Evolutionary conservation across 2,329 filamentous ascomycete genomes (phyloP), one percentile per base, ranked within the genome.

Genomic region (Calonectria hongkongensis): DNA sequence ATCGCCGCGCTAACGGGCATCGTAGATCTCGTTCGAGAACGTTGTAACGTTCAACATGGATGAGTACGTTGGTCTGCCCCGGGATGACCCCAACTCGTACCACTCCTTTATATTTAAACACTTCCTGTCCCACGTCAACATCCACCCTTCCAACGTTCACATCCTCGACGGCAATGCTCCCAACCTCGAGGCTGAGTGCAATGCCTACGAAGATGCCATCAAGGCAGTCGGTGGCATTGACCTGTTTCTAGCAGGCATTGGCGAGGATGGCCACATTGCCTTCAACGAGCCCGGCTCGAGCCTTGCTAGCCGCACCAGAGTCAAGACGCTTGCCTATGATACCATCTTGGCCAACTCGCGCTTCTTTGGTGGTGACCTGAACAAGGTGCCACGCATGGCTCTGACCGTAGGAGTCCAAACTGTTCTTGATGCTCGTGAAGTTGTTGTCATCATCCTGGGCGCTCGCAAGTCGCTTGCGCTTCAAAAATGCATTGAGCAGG

Each of bases 31-130:
- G 1, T 97, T 97, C 83, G 92, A 93, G 81, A 91, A 97, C 93
- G 94, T 97, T 80, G 90, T 97, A 81, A 97, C 95, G 30, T 97
- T 97, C 88, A 97, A 97, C 85, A 97, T 97, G 95, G 95, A 97
- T 85, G 95, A 97, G 86, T 97, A 97, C 81, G 94, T 97, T 76
- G 94, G 93, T 70, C 90, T 97, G 74, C 93, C 94, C 41, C 92
- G 94, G 80, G 94, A 96, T 79, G 94, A 97, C 82, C 92, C 94
- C 15, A 92, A 97, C 83, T 95, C 93, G 80, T 97, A 97, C 85
- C 95, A 97, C 86, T 94, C 92, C 76, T 97, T 97, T 87, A 97
- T 97, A 95, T 97, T 95, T 90, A 94, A 94, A 85, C 90, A 97
- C 86, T 95, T 97, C 88, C 97, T 97, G 88, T 94, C 93, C 51